Conservation (phyloP, 768 basidiomycete genomes). For the Hypsizygus marmoreus region DNA sequence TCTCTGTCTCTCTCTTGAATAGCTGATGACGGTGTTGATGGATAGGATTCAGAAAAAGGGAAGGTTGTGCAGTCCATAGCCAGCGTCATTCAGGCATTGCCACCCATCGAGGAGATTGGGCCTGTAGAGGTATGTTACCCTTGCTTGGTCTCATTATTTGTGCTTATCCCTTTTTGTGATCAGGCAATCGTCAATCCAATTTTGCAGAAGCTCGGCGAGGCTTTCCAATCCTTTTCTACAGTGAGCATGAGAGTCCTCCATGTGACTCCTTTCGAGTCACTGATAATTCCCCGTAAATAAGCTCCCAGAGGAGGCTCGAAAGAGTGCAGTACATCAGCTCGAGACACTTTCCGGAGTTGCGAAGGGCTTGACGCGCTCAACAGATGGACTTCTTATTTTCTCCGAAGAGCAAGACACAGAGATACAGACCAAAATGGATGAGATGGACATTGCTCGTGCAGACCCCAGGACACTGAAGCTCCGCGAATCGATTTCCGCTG, state of each 20-base stretch:
- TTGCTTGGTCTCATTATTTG: not conserved
- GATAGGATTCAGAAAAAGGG: conserved; percentile 28
- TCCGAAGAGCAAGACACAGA: conserved; percentile 59
- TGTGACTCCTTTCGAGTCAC: not conserved
- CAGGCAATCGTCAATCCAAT: conserved; percentile 80
- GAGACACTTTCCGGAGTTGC: conserved; percentile 84
- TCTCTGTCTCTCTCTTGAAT: not conserved
- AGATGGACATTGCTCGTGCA: conserved; percentile 59
- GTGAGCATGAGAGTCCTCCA: conserved; percentile 36
- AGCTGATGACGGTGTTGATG: not conserved
- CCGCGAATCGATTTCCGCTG: conserved; percentile 65
- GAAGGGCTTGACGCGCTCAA: conserved; percentile 79
- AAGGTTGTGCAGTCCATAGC: conserved; percentile 93
- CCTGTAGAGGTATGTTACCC: conserved; percentile 63
- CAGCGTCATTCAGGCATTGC: conserved; percentile 90
- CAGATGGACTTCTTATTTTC: conserved; percentile 65
- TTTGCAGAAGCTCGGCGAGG: conserved; percentile 64
- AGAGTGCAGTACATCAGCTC: conserved; percentile 67
- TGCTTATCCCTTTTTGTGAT: not conserved
- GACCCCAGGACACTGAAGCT: conserved; percentile 65
- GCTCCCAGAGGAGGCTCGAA: conserved; percentile 75
- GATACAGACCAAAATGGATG: conserved; percentile 50
- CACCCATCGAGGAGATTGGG: conserved; percentile 73
- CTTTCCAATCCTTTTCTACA: conserved; percentile 53
- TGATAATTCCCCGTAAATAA: conserved; percentile 28